Evolutionary conservation across 208 protist species (phyloP).

Genomic region (Pavlovales sp.): DNA sequence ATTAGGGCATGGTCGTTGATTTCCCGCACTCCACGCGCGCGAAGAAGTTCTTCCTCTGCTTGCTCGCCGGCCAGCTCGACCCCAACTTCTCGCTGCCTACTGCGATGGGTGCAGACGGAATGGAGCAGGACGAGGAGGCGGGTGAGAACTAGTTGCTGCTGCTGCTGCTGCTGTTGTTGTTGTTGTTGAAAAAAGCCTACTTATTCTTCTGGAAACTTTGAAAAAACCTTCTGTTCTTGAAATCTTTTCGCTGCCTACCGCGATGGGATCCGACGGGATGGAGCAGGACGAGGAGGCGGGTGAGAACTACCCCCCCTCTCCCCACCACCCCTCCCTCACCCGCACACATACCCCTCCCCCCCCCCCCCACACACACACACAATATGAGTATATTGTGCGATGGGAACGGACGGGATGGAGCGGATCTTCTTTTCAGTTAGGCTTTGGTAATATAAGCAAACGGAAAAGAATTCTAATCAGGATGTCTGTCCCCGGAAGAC

Average conservation of each 20-base stretch:
- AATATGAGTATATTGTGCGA: neutral
- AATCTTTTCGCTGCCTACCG: neutral
- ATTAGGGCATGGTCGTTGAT: conserved; percentile 88
- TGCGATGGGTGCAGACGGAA: neutral
- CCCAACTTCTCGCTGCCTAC: neutral
- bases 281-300: neutral
- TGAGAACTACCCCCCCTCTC: too few relatives aligned
- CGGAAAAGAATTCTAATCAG: too few relatives aligned
- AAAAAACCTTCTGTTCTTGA: too few relatives aligned
- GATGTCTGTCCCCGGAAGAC: too few relatives aligned
- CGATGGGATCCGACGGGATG: neutral
- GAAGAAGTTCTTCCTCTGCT: conserved; percentile 81
- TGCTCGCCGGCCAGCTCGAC: conserved; percentile 46
- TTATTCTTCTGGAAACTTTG: too few relatives aligned
- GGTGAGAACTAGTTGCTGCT: neutral
- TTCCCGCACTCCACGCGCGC: conserved; percentile 93
- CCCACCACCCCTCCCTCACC: too few relatives aligned
- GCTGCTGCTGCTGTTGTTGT: too few relatives aligned
- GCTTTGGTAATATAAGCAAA: too few relatives aligned
- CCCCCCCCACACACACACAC: too few relatives aligned
- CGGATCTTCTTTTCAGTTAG: too few relatives aligned
- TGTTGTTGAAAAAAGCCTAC: too few relatives aligned
- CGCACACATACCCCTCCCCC: too few relatives aligned
- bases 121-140: neutral
- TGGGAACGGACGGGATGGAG: neutral